Base-by-base conservation (phyloP, 2,329 filamentous ascomycete genomes). In the Botryotinia convoluta region DNA sequence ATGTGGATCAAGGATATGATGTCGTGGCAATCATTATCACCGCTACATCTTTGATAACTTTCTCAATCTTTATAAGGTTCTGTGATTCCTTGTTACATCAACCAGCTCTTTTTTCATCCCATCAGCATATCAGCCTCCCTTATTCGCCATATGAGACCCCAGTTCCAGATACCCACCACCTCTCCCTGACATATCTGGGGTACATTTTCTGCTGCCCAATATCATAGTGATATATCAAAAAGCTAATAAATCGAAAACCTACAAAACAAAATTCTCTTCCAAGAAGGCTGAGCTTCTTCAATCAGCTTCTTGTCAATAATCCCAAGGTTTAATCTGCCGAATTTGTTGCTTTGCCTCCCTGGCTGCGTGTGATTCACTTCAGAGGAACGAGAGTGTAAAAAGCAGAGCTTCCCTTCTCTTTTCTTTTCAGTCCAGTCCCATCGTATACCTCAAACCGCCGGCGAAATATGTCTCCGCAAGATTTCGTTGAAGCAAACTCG, bases 401-500 rank as follows among this genome's bases (percentile, higher is more conserved):
- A 22, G 54, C 37, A 70, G 68, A 61, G 20, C 12, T 45, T 48
- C 48, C 26, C 26, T 68, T 29, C 29, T 60, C 51, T 60, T 48
- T n/a, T 44, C n/a, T 39, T 32, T 3, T 22, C 48, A 37, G 16
- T n/a, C 9, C 51, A 18, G 51, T 35, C 14, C 22, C 14, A 12
- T 63, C 35, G 39, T 37, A 44, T 44, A 26, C 26, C n/a, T 60
- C n/a, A 44, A 63, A n/a, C 8, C 4, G 14, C 16, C 65, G 4
- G 32, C 16, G 4, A 44, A 54, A 9, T 22, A 78, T 78, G 77
- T 74, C 76, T 64, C 48, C 78, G 59, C 71, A 74, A 37, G 60
- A 67, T n/a, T 72, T 72, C 37, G 71, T 96, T 78, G 93, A 97
- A 86, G 96, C 95, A 77, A 90, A 88, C 78, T 98, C 95, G 63